A percentile compares a stretch with the other conserved stretches of the same genome.
Conservation (phyloP, 768 basidiomycete species). For the Chalciporus pseudorubinellus region DNA sequence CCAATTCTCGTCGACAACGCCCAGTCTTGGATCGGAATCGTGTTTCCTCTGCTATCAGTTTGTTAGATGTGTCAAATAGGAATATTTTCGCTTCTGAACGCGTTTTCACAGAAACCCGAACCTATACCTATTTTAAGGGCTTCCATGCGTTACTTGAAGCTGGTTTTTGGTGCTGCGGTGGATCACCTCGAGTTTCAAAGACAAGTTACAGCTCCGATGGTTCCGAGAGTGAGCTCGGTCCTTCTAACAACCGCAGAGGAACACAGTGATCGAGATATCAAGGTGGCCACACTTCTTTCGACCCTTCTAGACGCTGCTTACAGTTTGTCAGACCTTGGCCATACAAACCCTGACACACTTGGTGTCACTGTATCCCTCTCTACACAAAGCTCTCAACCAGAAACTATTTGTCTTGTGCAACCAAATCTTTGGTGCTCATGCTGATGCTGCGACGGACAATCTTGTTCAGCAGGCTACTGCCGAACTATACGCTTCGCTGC, state of each 20-base stretch:
- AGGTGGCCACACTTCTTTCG: constrained; percentile 37
- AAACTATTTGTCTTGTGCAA: constrained; percentile 54
- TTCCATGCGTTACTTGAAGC: constrained; percentile 58
- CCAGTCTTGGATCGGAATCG: constrained; percentile 66
- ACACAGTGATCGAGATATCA: constrained; percentile 47
- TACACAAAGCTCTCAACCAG: constrained; percentile 55
- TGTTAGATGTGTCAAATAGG: constrained; percentile 34
- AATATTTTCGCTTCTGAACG: constrained; percentile 13
- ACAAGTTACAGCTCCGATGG: constrained; percentile 68
- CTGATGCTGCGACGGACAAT: constrained; percentile 40
- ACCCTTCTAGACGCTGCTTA: constrained; percentile 3
- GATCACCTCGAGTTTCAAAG: constrained; percentile 79
- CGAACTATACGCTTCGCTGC: constrained; percentile 58
- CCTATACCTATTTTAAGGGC: constrained; percentile 57
- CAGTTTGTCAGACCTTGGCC: constrained; percentile 40
- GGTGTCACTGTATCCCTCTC: constrained; percentile 63
- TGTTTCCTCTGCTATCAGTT: constrained; percentile 68
- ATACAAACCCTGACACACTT: constrained; percentile 52
- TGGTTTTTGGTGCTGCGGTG: constrained; percentile 57
- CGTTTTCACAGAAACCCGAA: constrained; percentile 61
- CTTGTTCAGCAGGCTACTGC: constrained; percentile 49
- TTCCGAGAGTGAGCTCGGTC: constrained; percentile 65
- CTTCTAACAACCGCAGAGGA: constrained; percentile 57
- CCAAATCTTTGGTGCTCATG: constrained; percentile 54
- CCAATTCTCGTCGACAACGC: constrained; percentile 65